Conservation (phyloP, 2,329 filamentous ascomycete genomes). For the Clathrospora elynae region DNA sequence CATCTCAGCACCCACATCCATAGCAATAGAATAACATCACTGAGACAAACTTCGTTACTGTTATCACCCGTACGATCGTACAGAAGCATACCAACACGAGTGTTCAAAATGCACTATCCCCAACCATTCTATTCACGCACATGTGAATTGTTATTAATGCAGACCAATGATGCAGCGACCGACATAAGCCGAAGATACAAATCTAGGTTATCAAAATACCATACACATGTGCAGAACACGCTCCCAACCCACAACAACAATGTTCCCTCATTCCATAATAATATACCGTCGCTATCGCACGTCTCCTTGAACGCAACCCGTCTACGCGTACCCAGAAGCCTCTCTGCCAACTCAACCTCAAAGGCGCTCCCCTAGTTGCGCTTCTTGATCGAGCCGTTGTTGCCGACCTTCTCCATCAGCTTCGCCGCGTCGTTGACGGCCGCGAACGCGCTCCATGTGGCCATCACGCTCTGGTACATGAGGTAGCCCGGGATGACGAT, state of each 20-base stretch:
- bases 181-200: not conserved
- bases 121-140: too few species aligned
- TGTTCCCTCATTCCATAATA: not conserved
- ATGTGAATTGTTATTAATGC: conserved; percentile 7
- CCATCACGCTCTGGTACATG: conserved; percentile 43
- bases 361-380: conserved; percentile 36
- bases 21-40: too few species aligned
- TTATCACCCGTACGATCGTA: too few species aligned
- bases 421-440: conserved; percentile 45
- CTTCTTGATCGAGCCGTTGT: conserved; percentile 41
- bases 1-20: too few species aligned
- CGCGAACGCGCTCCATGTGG: conserved; percentile 41
- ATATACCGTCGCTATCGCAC: too few species aligned
- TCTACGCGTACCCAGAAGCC: too few species aligned
- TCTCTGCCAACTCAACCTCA: too few species aligned
- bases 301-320: too few species aligned
- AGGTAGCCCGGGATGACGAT: conserved; percentile 61
- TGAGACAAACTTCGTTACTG: too few species aligned
- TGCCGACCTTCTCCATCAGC: conserved; percentile 34
- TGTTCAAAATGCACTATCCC: too few species aligned
- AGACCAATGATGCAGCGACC: conserved; percentile 1
- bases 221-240: not conserved
- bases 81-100: too few species aligned
- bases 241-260: not conserved
- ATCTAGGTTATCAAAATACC: conserved; percentile 8